These are phyloP conservation scores for Xylariaceae sp. DNA, from an alignment of 2,329 filamentous ascomycete genomes.

Conservation along the genomic window DNA sequence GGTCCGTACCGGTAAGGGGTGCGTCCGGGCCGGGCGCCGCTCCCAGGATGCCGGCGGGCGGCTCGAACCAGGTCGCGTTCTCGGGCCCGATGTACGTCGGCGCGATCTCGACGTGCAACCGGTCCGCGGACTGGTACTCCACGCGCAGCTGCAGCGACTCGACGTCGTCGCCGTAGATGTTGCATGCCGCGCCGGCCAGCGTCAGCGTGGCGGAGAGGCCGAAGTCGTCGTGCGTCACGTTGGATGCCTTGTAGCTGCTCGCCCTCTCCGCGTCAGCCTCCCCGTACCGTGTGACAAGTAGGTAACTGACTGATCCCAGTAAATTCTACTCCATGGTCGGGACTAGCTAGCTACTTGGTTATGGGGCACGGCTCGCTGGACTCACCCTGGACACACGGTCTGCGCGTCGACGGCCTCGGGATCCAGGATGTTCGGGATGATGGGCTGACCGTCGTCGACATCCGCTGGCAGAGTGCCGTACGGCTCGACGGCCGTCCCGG, in stretches of 20 bases:
- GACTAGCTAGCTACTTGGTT: no score
- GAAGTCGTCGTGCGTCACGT: conserved; percentile 41
- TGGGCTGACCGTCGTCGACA: no score
- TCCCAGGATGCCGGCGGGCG: conserved; percentile 48
- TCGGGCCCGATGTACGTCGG: conserved; percentile 36
- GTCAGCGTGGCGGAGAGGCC: conserved; percentile 55
- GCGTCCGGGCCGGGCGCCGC: conserved; percentile 8
- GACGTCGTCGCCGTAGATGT: conserved; percentile 63
- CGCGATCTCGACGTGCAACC: background rate
- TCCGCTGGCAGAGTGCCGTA: no score
- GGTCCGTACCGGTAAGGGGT: conserved; percentile 31
- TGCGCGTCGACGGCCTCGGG: no score
- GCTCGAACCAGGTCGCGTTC: conserved; percentile 67
- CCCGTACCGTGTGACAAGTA: no score
- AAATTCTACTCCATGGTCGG: no score
- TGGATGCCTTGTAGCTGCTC: conserved; percentile 53
- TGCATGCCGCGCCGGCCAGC: conserved; percentile 57
- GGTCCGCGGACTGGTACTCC: conserved; percentile 50
- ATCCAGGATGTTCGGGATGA: no score
- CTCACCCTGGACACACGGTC: no score
- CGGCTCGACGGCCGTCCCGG: no score
- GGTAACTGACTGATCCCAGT: no score
- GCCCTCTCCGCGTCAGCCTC: no score
- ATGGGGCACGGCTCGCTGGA: no score
- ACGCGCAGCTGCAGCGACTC: conserved; percentile 54